Percentiles rank a stretch among this genome's conserved stretches.
Conservation (phyloP, 2,329 filamentous ascomycete genomes). For the Colletotrichum tofieldiae region DNA sequence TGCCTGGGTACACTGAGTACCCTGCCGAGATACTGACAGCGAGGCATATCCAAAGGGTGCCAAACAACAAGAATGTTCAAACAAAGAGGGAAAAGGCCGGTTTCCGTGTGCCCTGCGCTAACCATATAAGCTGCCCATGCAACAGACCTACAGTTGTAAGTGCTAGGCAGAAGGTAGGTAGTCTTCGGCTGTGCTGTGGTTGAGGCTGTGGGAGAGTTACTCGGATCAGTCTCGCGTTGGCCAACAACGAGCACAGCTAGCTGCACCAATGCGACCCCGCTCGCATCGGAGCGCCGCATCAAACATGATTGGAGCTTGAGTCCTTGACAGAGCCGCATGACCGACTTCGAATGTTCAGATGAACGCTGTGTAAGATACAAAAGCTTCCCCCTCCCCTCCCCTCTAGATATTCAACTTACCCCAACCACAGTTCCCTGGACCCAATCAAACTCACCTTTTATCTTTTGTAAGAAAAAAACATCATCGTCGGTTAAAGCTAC, state of each 20-base stretch:
- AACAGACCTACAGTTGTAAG: no score
- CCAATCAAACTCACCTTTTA: not conserved
- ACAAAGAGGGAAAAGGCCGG: no score
- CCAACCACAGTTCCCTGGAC: not conserved
- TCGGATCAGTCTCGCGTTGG: no score
- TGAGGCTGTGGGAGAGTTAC: no score
- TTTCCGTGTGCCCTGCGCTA: no score
- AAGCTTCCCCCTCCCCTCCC: not conserved
- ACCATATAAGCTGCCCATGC: no score
- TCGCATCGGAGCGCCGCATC: constrained; percentile 34
- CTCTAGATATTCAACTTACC: not conserved
- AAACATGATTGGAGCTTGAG: constrained; percentile 28
- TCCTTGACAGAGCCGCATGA: constrained; percentile 16
- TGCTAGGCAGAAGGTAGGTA: no score
- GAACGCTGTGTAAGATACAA: constrained; percentile 27
- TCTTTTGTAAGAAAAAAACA: not conserved
- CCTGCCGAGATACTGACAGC: no score
- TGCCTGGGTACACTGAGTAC: no score
- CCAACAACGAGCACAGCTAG: not conserved
- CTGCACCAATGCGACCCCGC: constrained; percentile 14
- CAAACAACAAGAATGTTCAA: no score
- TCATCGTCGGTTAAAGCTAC: not conserved
- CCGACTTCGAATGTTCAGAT: constrained; percentile 15
- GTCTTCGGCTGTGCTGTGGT: no score
- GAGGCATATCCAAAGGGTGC: no score